phyloP scores from a whole-genome alignment of 495 filamentous ascomycete genomes.

The Recurvomyces mirabilis region DNA sequence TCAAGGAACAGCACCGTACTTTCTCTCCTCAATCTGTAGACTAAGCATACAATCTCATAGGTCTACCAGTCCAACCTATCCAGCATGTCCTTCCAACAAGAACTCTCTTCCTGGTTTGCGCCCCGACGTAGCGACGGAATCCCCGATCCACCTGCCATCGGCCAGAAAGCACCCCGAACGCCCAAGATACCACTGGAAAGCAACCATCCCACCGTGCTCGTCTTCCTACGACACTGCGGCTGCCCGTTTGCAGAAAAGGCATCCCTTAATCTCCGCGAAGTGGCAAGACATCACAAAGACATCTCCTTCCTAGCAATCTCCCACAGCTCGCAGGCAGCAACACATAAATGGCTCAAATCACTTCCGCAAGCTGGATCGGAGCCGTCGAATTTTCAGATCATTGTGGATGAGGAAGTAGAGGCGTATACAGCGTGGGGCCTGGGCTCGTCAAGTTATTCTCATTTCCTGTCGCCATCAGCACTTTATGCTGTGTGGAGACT shows the following conservation, averaged over 20 bases:
- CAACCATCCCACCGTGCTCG: constrained; percentile 40
- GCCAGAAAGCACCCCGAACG: constrained; percentile 35
- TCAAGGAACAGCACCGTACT: no score
- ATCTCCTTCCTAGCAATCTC: constrained; percentile 48
- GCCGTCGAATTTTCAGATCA: constrained; percentile 37
- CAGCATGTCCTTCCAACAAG: constrained; percentile 19
- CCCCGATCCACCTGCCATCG: constrained; percentile 4
- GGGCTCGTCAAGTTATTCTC: constrained; percentile 40
- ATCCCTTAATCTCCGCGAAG: constrained; percentile 36
- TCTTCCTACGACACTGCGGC: constrained; percentile 51
- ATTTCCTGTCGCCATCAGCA: constrained; percentile 36
- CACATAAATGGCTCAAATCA: constrained; percentile 42
- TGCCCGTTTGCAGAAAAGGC: constrained; percentile 52
- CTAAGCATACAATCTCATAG: no score
- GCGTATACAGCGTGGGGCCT: constrained; percentile 47
- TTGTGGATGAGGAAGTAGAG: constrained; percentile 42
- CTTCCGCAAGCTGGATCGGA: constrained; percentile 37
- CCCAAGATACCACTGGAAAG: constrained; percentile 35
- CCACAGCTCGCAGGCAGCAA: constrained; percentile 40
- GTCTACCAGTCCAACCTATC: no score
- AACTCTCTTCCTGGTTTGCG: constrained; percentile 17
- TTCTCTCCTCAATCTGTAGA: no score
- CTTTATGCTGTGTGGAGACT: constrained; percentile 39
- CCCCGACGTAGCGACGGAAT: neutral
- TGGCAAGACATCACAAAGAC: constrained; percentile 37